Evolutionary conservation across 2,329 filamentous ascomycete genomes (phyloP), one percentile per base, ranked within the genome.

Genomic region (Xylariaceae sp.): DNA sequence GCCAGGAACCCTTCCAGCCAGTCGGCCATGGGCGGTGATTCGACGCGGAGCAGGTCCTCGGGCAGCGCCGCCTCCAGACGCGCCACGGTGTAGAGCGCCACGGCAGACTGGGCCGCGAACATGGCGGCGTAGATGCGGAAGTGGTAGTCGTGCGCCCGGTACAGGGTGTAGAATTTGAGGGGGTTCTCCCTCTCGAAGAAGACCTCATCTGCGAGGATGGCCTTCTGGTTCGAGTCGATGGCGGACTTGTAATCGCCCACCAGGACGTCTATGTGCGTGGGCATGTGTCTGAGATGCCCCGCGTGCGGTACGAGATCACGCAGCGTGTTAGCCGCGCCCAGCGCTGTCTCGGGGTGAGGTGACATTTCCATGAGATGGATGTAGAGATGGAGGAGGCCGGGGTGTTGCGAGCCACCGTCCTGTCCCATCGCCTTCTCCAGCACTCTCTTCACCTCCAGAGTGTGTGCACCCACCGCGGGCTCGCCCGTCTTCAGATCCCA

Each of bases 361-460:
- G 83, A 87, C 83, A 87, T 87, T 54, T 88, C 84, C 69, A 86
- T 83, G 3, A 86, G 71, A 50, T 88, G 83, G 27, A 88, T 84
- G 57, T 88, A 88, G 21, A 87, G 62, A 57, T 89, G 85, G 5
- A 88, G 65, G 0, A 88, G 59, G 0, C 84, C 85, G 0, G 85
- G 80, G 51, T 92, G 85, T 5, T 64, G 50, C 3, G 66, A 57
- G 1, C 67, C 73, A 12, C 65, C 68, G 1, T 68, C 57, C 3
- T 68, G 64, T 2, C 59, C 53, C 13, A 89, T 61, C 0, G 77
- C 78, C 3, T 57, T 61, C 21, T 85, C 81, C 2, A 86, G 65
- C 0, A 81, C 66, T 0, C 41, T 44, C 50, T 80, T 81, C 0
- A 68, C 71, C 35, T 84, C 76, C 2, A 79, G 38, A 0, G 79